Conservation (phyloP, 257 asterid genomes). For the Petunia axillaris region DNA sequence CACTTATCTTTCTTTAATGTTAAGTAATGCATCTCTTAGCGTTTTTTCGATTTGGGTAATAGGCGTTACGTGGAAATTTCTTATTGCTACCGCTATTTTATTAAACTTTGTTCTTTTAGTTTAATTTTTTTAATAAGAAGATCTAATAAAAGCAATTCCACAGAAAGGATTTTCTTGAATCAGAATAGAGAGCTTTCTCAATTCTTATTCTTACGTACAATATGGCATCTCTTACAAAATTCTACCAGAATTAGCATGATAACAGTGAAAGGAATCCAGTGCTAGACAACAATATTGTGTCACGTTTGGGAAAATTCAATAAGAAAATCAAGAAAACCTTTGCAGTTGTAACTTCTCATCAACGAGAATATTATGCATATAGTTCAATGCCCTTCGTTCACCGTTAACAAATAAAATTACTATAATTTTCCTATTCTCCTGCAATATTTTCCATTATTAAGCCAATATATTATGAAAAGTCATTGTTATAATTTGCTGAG, state of each 20-base stretch:
- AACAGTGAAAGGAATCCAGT: background rate
- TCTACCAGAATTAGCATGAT: constrained; percentile 4
- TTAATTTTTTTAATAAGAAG: background rate
- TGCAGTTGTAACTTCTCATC: constrained; percentile 23
- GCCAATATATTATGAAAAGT: too few species aligned
- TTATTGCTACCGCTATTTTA: too few species aligned
- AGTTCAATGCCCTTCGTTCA: background rate
- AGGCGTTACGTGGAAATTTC: background rate
- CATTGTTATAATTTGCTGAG: background rate
- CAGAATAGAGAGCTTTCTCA: background rate
- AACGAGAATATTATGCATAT: background rate
- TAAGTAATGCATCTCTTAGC: background rate
- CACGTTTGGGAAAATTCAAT: background rate
- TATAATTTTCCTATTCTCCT: background rate
- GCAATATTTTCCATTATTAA: background rate
- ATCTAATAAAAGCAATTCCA: background rate
- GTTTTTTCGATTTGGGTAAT: background rate
- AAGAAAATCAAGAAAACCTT: constrained; percentile 8
- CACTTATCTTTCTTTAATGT: background rate
- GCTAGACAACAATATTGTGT: background rate
- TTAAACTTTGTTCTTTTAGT: too few species aligned
- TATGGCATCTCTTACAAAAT: background rate
- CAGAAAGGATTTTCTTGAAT: background rate
- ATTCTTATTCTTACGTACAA: constrained; percentile 21
- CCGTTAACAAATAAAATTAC: background rate